These are phyloP conservation scores for Aegle marmelos DNA, from an alignment of 345 rosid species.

Conservation along the genomic window DNA sequence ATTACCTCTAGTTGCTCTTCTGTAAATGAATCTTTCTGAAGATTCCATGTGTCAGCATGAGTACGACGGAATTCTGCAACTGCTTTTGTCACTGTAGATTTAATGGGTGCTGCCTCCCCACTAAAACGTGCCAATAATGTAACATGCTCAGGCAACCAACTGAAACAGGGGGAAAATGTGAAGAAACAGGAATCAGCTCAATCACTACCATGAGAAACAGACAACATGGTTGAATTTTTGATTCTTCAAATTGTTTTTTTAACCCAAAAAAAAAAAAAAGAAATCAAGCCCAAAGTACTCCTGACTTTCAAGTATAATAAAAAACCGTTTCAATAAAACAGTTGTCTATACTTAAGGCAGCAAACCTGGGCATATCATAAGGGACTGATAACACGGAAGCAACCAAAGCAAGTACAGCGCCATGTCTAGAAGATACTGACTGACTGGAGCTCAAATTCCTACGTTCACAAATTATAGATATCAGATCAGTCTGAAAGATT, in stretches of 20 bases:
- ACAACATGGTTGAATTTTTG: not conserved
- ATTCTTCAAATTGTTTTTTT: too few species aligned
- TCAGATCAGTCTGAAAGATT: not conserved
- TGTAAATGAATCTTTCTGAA: constrained; percentile 83
- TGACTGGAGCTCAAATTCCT: constrained; percentile 48
- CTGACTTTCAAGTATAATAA: too few species aligned
- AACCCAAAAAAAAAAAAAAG: too few species aligned
- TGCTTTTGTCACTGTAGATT: constrained; percentile 95
- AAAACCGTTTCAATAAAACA: not conserved
- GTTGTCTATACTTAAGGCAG: constrained; percentile 9
- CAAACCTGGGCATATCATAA: constrained; percentile 97
- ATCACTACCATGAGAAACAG: not conserved
- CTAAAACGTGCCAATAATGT: constrained; percentile 83
- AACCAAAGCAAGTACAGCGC: constrained; percentile 92
- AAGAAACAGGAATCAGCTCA: not conserved
- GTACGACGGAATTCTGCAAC: constrained; percentile 95
- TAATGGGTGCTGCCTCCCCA: constrained; percentile 80
- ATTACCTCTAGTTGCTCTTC: constrained; percentile 97
- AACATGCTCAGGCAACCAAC: constrained; percentile 95
- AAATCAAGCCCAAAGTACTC: too few species aligned
- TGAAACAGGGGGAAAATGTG: constrained; percentile 19
- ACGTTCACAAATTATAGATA: constrained; percentile 25
- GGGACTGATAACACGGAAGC: constrained; percentile 97
- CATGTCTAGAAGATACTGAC: constrained; percentile 69
- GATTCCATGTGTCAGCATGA: constrained; percentile 94